Evolutionary conservation across 768 basidiomycete species (phyloP), one percentile per base, ranked within the genome.

Genomic region (Mycena vulgaris): DNA sequence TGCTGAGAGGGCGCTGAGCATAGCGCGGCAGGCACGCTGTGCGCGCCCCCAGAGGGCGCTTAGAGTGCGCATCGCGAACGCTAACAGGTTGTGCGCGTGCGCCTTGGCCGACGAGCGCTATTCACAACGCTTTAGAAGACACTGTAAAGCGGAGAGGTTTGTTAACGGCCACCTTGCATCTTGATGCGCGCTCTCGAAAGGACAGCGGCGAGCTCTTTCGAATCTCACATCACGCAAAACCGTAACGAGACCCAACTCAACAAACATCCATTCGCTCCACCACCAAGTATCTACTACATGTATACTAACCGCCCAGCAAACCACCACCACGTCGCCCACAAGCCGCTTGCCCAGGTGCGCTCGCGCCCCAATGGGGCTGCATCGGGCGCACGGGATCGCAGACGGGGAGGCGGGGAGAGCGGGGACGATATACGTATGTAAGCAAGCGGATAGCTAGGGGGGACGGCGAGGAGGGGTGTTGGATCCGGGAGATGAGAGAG

Each of bases 281-380:
- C 6, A 49, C 66, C 14, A 25, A 13, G 23, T 48, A 37, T 49
- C 59, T 39, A 47, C 59, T 56, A 68, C 52, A 14, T 52, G 55
- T 28, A 37, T 55, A n/a, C 67, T 55, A 48, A 40, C 25, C 17
- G 59, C 65, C 25, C 27, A 52, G 19, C 3, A 3, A 31, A 3
- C 51, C 51, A 11, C 42, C 42, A 63, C 55, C 31, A 30, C 35
- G n/a, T 63, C 56, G 47, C 31, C 68, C 63, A 59, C 51, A 19
- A n/a, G 17, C 56, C 59, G 30, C 45, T n/a, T 28, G 27, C 52
- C 68, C 72, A 73, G 70, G 72, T 68, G 72, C 72, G 67, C 69
- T 62, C 68, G 39, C 58, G 35, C 60, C 52, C 61, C 23, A 42
- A 53, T 27, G 31, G 70, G 72, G 72, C 72, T 31, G 72, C 72